Evolutionary conservation across 1,139 yeast species (phyloP), one percentile per base, ranked within the genome.

Genomic region (Magnusiomyces ingens): DNA sequence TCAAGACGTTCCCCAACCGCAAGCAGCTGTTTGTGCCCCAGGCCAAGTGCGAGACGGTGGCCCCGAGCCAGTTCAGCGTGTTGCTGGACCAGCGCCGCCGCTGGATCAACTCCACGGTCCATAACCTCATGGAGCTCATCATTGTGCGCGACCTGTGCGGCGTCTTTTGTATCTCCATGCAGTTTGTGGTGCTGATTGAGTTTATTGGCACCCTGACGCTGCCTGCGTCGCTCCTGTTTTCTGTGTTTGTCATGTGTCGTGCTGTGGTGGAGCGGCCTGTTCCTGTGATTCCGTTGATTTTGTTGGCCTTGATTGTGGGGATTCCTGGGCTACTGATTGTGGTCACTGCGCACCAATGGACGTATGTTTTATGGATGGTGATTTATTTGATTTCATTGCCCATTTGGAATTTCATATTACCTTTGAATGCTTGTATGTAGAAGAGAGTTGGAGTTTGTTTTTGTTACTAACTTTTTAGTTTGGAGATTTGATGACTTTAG

Each of bases 401-500:
- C 19, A 76, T 90, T 56, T 90, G 97, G 97, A 90, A 90, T 70
- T 84, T 90, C 67, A 81, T 89, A 6, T 74, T 90, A 51, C 97
- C 97, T 2, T 65, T 81, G 12, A 88, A 90, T 70, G 87, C 96
- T 0, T 90, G 70, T 48, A 38, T 38, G 50, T 48, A n/a, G 59
- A 57, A 49, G 59, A 53, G 41, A 29, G 26, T 36, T 26, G 8
- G 8, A 8, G 4, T 26, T 26, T 26, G 4, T 26, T 26, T 26
- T 26, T 26, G 4, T 26, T 26, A 22, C 38, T 38, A n/a, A 10
- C 10, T 13, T 47, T 15, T 29, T 47, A 48, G 50, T 55, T 60
- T 90, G 97, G 97, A 89, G 88, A 67, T 89, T 90, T 70, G 97
- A 90, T 71, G 96, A 90, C 68, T 90, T 90, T 69, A 82, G 91